Evolutionary conservation across 768 basidiomycete genomes (phyloP), one percentile per base, ranked within the genome.

Genomic region (Agaricus blazei): DNA sequence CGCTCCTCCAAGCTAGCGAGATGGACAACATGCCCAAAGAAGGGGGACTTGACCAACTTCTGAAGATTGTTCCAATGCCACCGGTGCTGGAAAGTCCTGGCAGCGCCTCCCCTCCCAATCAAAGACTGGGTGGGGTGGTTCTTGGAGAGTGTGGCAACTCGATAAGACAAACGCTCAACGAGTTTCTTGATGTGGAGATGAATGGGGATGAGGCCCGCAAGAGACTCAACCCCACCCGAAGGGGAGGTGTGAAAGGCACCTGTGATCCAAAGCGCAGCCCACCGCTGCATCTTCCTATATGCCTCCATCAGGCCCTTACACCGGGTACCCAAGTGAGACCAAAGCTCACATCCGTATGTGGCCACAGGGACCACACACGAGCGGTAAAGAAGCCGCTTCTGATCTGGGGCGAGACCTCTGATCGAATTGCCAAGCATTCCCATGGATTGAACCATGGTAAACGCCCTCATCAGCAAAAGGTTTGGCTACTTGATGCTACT

Each of bases 181-280:
- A 53, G 41, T 28, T 53, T 53, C 26, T 19, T 27, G 3, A 53
- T 2, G 19, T 53, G 28, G 12, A 53, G 52, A 4, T 24, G 42
- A 34, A 53, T 26, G 14, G 38, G 38, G n/a, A 40, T 40, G 38
- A 53, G 52, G 1, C 52, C 52, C 9, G 11, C 14, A 28, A 54
- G 53, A 19, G 34, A 9, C 29, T 48, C 44, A 6, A 29, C 8
- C 3, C 53, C 53, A 19, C 53, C 53, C 2, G 53, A 27, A 9
- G 53, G 53, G 14, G 53, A 54, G n/a, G 53, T 54, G 15, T 36
- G 44, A 26, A 54, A 54, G 19, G 34, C 53, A 36, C 53, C 53
- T 23, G 36, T 54, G 24, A 54, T 54, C 53, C 45, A 54, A 3
- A 15, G 3, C 3, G 53, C 53, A 27, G 43, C 43, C 27, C 19